These are phyloP conservation scores for Marasmius oreades DNA, from an alignment of 1,284 basidiomycete genomes.

Conservation along the genomic window DNA sequence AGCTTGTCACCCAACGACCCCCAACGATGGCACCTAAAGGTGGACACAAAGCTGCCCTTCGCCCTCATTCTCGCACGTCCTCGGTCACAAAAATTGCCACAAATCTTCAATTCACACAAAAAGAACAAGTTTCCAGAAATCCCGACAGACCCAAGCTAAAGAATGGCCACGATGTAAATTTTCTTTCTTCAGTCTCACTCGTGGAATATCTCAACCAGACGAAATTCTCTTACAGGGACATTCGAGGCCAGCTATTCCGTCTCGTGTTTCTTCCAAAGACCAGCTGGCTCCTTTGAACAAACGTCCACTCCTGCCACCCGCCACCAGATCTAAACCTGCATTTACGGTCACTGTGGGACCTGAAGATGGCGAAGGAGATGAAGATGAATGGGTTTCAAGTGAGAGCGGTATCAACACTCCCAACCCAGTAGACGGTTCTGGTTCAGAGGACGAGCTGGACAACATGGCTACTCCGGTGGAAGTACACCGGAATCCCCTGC, in stretches of 20 bases:
- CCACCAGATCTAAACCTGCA: constrained; percentile 44
- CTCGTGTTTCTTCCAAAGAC: constrained; percentile 34
- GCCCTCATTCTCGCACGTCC: constrained; percentile 59
- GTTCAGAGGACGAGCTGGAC: constrained; percentile 36
- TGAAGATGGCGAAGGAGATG: constrained; percentile 52
- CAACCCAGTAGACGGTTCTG: constrained; percentile 41
- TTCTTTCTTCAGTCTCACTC: constrained; percentile 7
- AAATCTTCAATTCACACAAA: constrained; percentile 67
- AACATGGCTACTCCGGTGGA: constrained; percentile 11
- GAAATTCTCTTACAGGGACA: constrained; percentile 24
- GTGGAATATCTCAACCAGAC: constrained; percentile 15
- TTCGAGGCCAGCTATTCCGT: constrained; percentile 32
- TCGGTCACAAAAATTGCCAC: constrained; percentile 54
- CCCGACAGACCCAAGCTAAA: constrained; percentile 41
- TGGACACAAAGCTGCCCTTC: constrained; percentile 31
- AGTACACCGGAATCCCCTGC: background rate
- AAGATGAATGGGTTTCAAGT: constrained; percentile 71
- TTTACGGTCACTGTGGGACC: constrained; percentile 56
- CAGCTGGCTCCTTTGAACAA: constrained; percentile 9
- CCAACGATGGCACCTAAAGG: constrained; percentile 2
- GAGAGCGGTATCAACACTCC: constrained; percentile 73
- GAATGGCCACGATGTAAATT: constrained; percentile 41
- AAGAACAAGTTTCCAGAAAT: constrained; percentile 44
- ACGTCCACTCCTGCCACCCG: constrained; percentile 28
- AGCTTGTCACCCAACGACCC: constrained; percentile 13